phyloP scores from a whole-genome alignment of 352 stramenopile genomes.

The Peronosclerospora sorghi region DNA sequence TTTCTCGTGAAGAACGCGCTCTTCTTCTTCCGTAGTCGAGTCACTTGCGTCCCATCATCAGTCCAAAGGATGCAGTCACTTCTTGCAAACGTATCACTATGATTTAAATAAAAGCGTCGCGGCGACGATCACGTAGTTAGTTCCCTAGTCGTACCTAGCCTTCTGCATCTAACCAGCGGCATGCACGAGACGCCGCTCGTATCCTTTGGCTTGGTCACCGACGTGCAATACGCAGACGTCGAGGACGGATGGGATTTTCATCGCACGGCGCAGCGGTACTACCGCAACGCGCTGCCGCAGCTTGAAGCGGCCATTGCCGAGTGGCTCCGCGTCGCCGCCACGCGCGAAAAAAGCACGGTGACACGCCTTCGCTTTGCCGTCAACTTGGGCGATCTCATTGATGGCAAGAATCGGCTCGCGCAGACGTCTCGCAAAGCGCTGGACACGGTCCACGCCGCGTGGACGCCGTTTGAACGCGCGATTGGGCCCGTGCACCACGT shows the following conservation, averaged over 20 bases:
- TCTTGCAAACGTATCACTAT: too few species aligned
- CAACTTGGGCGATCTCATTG: conserved; percentile 73
- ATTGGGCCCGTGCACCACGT: conserved; percentile 63
- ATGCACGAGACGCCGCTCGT: conserved; percentile 30
- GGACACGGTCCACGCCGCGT: conserved; percentile 27
- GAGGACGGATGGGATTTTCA: conserved; percentile 74
- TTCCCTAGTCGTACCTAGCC: too few species aligned
- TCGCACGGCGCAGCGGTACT: conserved; percentile 50
- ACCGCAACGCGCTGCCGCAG: conserved; percentile 50
- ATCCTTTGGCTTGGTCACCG: conserved; percentile 56
- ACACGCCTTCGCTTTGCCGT: conserved; percentile 46
- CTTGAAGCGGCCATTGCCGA: conserved; percentile 32
- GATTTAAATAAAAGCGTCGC: too few species aligned
- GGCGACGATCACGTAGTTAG: too few species aligned
- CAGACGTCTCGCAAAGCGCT: conserved; percentile 37
- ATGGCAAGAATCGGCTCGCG: conserved; percentile 57
- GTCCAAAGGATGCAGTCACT: too few species aligned
- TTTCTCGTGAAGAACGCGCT: too few species aligned
- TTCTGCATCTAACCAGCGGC: too few species aligned
- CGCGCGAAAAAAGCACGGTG: conserved; percentile 1
- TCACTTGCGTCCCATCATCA: too few species aligned
- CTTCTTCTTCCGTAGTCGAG: too few species aligned
- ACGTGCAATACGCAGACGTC: conserved; percentile 78
- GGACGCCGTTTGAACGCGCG: conserved; percentile 25
- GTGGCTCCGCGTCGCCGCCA: conserved; percentile 34